These are phyloP conservation scores for Sporothrix protearum DNA, from an alignment of 2,329 filamentous ascomycete species.

Conservation along the genomic window DNA sequence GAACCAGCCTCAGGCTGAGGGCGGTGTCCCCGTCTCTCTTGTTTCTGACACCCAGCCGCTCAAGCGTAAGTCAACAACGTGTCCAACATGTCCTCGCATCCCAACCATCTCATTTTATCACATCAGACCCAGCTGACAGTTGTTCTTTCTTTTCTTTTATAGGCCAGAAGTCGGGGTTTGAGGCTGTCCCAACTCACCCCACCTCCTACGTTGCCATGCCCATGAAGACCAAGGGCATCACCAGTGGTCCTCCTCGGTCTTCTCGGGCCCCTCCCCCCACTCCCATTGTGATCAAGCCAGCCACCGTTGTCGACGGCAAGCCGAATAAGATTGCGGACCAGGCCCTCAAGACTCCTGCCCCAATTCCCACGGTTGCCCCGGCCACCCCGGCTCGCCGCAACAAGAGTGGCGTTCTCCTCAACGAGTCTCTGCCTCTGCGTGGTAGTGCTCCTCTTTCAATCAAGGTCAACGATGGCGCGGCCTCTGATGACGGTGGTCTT, in stretches of 20 bases:
- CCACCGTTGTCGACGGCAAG: neutral
- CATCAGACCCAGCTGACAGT: neutral
- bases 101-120: too few relatives aligned
- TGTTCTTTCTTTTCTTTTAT: neutral
- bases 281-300: neutral
- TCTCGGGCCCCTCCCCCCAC: neutral
- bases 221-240: neutral
- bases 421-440: neutral
- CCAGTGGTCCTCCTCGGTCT: neutral
- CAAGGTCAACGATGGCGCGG: neutral
- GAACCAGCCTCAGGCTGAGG: neutral
- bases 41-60: neutral
- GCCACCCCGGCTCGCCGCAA: neutral
- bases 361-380: neutral
- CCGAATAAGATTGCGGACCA: neutral
- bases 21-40: neutral
- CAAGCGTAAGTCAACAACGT: slow-evolving; percentile 7
- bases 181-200: neutral
- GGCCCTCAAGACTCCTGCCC: neutral
- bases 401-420: neutral
- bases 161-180: slow-evolving; percentile 3
- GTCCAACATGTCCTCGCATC: neutral
- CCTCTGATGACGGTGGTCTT: neutral
- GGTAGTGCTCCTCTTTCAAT: neutral
- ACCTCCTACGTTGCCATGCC: neutral